These are phyloP conservation scores for Saksenaea oblongispora DNA, from an alignment of 371 early-diverging fungal genomes.

Conservation along the genomic window DNA sequence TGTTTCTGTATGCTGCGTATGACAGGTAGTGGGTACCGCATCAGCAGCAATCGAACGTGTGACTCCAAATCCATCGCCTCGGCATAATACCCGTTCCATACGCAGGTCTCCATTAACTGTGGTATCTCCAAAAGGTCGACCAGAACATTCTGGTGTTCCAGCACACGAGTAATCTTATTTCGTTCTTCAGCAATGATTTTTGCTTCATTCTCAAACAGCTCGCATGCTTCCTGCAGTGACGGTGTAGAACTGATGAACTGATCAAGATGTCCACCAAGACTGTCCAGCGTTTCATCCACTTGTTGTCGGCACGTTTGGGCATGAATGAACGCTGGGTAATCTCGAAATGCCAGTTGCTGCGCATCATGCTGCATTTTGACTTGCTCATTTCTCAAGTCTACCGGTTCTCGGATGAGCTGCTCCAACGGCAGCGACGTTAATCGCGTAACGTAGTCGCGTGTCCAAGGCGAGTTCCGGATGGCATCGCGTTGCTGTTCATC, in stretches of 20 bases:
- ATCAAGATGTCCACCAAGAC: constrained; percentile 52
- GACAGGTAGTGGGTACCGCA: constrained; percentile 59
- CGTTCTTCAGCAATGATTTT: constrained; percentile 45
- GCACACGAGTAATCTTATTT: constrained; percentile 50
- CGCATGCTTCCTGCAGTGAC: constrained; percentile 53
- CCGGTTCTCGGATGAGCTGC: constrained; percentile 57
- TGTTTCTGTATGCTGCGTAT: constrained; percentile 63
- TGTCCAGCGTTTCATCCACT: constrained; percentile 56
- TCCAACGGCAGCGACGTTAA: constrained; percentile 63
- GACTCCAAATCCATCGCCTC: constrained; percentile 85
- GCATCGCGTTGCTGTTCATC: constrained; percentile 11
- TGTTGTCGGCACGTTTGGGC: constrained; percentile 64
- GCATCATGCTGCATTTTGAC: constrained; percentile 62
- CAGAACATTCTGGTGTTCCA: constrained; percentile 63
- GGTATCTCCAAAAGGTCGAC: constrained; percentile 78
- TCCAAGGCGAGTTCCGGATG: constrained; percentile 40
- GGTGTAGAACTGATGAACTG: constrained; percentile 50
- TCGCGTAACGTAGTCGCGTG: constrained; percentile 63
- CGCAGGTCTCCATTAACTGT: constrained; percentile 80
- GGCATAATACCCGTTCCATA: constrained; percentile 79
- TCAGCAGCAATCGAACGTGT: constrained; percentile 66
- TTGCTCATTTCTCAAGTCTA: constrained; percentile 54
- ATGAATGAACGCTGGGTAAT: constrained; percentile 70
- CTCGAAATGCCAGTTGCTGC: constrained; percentile 67
- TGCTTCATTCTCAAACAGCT: constrained; percentile 36